These are phyloP conservation scores for Sclerotinia sclerotiorum DNA, from an alignment of 2,329 filamentous ascomycete species.

Conservation along the genomic window DNA sequence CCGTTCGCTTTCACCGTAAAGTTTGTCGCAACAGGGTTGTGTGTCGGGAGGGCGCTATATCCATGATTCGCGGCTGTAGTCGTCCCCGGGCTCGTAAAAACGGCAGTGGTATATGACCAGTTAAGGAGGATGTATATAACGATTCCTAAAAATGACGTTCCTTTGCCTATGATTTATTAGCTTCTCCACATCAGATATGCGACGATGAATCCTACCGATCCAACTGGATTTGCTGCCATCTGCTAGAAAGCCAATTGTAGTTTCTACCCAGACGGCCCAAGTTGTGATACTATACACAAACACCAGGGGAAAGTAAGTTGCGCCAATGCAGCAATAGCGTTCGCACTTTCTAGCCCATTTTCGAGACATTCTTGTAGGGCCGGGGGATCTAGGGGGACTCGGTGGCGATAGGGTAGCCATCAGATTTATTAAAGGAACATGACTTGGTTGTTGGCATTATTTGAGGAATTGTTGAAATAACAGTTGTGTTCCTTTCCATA, in stretches of 20 bases:
- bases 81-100: constrained; percentile 86
- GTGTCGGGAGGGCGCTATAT: constrained; percentile 81
- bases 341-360: constrained; percentile 69
- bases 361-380: constrained; percentile 52
- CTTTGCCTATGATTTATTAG: constrained; percentile 47
- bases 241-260: constrained; percentile 64
- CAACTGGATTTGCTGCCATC: constrained; percentile 49
- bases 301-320: constrained; percentile 80
- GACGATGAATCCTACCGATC: constrained; percentile 51
- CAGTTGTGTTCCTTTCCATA: neutral
- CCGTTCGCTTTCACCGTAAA: constrained; percentile 93
- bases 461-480: constrained; percentile 6
- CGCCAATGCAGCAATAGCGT: constrained; percentile 76
- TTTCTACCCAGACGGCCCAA: constrained; percentile 89
- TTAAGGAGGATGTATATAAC: constrained; percentile 76
- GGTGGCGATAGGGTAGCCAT: constrained; percentile 35
- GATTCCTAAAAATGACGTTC: constrained; percentile 63
- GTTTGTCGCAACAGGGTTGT: constrained; percentile 60
- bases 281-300: constrained; percentile 90
- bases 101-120: constrained; percentile 86
- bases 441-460: constrained; percentile 7
- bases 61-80: constrained; percentile 59
- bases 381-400: constrained; percentile 39
- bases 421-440: constrained; percentile 23
- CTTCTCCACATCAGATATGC: neutral